These are phyloP conservation scores for Blastobotrys attinorum DNA, from an alignment of 805 yeast species.

Conservation along the genomic window DNA sequence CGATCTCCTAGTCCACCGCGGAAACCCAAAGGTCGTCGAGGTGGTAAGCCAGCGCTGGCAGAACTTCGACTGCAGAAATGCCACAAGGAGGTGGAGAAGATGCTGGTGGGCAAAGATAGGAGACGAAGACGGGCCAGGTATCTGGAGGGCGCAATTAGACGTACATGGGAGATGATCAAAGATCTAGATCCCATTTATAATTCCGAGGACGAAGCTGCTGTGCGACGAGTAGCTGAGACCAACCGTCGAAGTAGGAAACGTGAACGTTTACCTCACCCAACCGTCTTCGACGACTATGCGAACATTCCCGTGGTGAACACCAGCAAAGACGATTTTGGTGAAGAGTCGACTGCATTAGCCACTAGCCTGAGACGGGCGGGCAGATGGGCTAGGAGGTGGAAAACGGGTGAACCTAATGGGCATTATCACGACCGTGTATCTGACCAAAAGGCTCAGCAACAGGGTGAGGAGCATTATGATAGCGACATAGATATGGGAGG, in stretches of 20 bases:
- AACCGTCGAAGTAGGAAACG: neutral
- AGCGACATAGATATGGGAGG: too few relatives aligned
- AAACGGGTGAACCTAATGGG: neutral
- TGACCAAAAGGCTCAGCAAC: neutral
- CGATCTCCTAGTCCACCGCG: neutral
- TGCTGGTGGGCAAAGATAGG: slow-evolving; percentile 17
- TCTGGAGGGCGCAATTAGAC: slow-evolving; percentile 21
- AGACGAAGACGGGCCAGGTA: slow-evolving; percentile 17
- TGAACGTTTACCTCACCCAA: neutral
- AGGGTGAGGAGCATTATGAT: neutral
- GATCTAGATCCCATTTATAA: slow-evolving; percentile 29
- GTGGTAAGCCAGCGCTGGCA: slow-evolving; percentile 4
- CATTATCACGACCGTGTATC: neutral
- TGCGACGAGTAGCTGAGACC: neutral
- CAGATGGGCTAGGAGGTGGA: slow-evolving; percentile 23
- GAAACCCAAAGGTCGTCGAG: neutral
- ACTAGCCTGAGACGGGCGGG: slow-evolving; percentile 21
- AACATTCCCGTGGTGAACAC: slow-evolving; percentile 3
- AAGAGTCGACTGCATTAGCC: slow-evolving; percentile 18
- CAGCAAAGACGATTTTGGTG: slow-evolving; percentile 22
- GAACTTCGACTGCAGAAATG: slow-evolving; percentile 10
- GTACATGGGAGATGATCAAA: slow-evolving; percentile 24
- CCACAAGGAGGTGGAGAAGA: slow-evolving; percentile 18
- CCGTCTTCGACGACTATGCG: neutral
- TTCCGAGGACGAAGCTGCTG: slow-evolving; percentile 27